Evolutionary conservation across 2,329 filamentous ascomycete genomes (phyloP).

Genomic region (Leptographium wingfieldii): DNA sequence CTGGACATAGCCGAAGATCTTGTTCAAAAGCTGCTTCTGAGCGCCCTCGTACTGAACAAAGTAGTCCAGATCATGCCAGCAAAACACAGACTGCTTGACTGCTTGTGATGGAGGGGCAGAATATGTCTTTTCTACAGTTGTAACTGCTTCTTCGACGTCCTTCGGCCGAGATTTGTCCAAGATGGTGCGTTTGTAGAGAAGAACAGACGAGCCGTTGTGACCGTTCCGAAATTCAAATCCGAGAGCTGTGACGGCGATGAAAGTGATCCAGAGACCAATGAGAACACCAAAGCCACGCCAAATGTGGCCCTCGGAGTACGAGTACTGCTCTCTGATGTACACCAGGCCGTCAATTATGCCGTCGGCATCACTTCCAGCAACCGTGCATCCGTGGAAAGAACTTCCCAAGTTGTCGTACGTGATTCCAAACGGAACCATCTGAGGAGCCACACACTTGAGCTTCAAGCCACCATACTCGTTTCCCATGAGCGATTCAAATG

Average conservation of each 20-base stretch:
- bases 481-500: conserved; percentile 46
- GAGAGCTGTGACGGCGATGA: conserved; percentile 30
- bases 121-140: background rate
- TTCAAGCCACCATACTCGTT: conserved; percentile 44
- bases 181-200: conserved; percentile 9
- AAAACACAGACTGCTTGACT: conserved; percentile 52
- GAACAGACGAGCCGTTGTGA: conserved; percentile 38
- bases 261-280: conserved; percentile 51
- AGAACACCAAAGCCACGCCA: conserved; percentile 73
- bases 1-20: conserved; percentile 75
- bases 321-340: conserved; percentile 40
- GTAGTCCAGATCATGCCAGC: conserved; percentile 61
- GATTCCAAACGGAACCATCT: conserved; percentile 15
- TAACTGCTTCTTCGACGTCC: background rate
- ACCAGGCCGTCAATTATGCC: conserved; percentile 37
- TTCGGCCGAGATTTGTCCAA: background rate
- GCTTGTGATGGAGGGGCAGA: background rate
- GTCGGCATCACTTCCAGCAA: background rate
- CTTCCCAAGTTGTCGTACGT: background rate
- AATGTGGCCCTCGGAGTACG: conserved; percentile 42
- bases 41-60: conserved; percentile 45
- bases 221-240: conserved; percentile 61
- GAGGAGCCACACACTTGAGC: conserved; percentile 33
- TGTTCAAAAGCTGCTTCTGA: conserved; percentile 46
- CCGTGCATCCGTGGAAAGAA: conserved; percentile 1